A percentile compares a stretch with the other conserved stretches of the same genome.
phyloP scores from a whole-genome alignment of 441 rosid species.

The Gossypium davidsonii region DNA sequence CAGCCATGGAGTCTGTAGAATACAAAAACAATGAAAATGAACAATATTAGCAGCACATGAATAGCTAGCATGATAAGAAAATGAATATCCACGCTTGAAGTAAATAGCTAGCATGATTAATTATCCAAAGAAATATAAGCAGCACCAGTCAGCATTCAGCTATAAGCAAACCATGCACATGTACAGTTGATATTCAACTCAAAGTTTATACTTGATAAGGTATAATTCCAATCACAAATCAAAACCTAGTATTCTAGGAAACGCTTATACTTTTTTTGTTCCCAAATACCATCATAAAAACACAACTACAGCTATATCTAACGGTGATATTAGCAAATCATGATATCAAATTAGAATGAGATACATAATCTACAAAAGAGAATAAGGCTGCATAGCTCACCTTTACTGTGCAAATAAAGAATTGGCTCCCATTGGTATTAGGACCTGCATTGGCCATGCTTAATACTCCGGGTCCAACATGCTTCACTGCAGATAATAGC shows the following conservation, averaged over 20 bases:
- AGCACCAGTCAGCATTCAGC: background rate
- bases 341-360: conserved; percentile 1
- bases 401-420: no score
- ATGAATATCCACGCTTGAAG: background rate
- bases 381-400: no score
- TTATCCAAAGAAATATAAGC: background rate
- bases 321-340: background rate
- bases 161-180: background rate
- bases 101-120: no score
- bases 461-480: no score
- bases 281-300: background rate
- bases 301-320: background rate
- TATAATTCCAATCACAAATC: background rate
- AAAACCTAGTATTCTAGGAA: background rate
- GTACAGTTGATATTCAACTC: background rate
- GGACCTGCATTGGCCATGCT: no score
- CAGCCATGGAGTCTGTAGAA: conserved; percentile 57
- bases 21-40: background rate
- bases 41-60: background rate
- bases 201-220: background rate
- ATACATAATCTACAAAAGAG: background rate
- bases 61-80: background rate
- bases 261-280: background rate
- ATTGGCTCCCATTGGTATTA: no score
- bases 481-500: no score